These are phyloP conservation scores for Oryza longistaminata DNA, from an alignment of 176 grass and related monocot genomes.

Conservation along the genomic window DNA sequence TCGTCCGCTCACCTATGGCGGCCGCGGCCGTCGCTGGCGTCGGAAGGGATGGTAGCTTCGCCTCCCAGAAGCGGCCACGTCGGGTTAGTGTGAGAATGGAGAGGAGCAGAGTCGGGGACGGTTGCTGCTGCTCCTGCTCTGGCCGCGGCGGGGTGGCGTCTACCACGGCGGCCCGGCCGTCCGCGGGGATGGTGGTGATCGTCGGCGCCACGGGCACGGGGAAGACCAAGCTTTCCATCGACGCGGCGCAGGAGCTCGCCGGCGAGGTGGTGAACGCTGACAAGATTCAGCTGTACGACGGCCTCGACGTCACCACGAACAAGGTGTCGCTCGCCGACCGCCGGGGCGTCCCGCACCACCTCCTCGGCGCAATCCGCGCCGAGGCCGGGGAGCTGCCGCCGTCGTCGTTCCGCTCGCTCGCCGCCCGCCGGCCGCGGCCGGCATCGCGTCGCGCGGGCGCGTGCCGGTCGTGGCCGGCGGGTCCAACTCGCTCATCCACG, in stretches of 20 bases:
- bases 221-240: constrained; percentile 89
- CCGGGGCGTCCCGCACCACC: constrained; percentile 71
- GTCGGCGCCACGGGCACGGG: constrained; percentile 88
- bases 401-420: constrained; percentile 48
- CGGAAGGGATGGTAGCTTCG: neutral
- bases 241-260: constrained; percentile 56
- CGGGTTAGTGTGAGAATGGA: constrained; percentile 19
- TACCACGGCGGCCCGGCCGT: too few relatives aligned
- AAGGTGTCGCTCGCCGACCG: constrained; percentile 65
- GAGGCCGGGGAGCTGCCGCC: constrained; percentile 44
- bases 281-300: constrained; percentile 84
- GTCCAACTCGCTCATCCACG: constrained; percentile 90
- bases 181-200: constrained; percentile 55
- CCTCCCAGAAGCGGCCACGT: constrained; percentile 16
- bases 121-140: neutral
- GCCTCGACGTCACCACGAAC: constrained; percentile 92
- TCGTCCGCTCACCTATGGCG: constrained; percentile 42
- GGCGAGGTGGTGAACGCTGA: constrained; percentile 90
- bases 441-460: constrained; percentile 42
- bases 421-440: constrained; percentile 21
- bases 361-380: constrained; percentile 64
- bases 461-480: constrained; percentile 81
- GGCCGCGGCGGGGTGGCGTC: neutral
- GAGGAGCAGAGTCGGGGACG: neutral
- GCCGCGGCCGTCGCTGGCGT: constrained; percentile 30